phyloP scores from a whole-genome alignment of 1,284 basidiomycete genomes.

The Golubevia pallescens region DNA sequence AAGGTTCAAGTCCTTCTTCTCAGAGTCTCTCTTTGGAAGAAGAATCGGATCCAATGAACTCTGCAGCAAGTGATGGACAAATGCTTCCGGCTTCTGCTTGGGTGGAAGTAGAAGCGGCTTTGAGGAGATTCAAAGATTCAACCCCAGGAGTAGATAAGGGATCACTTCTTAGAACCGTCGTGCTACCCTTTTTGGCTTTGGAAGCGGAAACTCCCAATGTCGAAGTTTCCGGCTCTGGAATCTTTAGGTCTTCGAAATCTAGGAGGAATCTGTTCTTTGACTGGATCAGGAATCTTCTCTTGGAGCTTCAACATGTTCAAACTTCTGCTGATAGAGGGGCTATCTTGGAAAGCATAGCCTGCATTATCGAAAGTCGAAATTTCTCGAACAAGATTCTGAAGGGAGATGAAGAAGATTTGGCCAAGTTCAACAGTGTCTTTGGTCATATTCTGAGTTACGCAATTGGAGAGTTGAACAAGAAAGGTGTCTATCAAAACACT shows the following conservation, averaged over 20 bases:
- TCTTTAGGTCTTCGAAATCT: slow-evolving; percentile 27
- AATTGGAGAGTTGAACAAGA: slow-evolving; percentile 59
- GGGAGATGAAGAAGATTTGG: slow-evolving; percentile 32
- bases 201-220: slow-evolving; percentile 45
- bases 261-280: slow-evolving; percentile 50
- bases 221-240: slow-evolving; percentile 27
- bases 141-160: slow-evolving; percentile 31
- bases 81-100: slow-evolving; percentile 46
- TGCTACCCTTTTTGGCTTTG: slow-evolving; percentile 52
- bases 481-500: slow-evolving; percentile 59
- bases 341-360: slow-evolving; percentile 54
- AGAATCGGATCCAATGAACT: neutral
- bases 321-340: slow-evolving; percentile 55
- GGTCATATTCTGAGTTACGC: slow-evolving; percentile 49
- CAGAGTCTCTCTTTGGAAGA: neutral
- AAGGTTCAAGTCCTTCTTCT: neutral
- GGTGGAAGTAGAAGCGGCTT: slow-evolving; percentile 46
- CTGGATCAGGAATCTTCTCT: slow-evolving; percentile 44
- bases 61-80: slow-evolving; percentile 4
- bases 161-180: slow-evolving; percentile 36
- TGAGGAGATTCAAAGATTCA: slow-evolving; percentile 36
- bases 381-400: slow-evolving; percentile 33
- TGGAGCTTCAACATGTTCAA: slow-evolving; percentile 52
- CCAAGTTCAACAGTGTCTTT: slow-evolving; percentile 43
- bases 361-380: slow-evolving; percentile 53